These are phyloP conservation scores for Opeltia flavorubescens DNA, from an alignment of 495 filamentous ascomycete genomes.

Conservation along the genomic window DNA sequence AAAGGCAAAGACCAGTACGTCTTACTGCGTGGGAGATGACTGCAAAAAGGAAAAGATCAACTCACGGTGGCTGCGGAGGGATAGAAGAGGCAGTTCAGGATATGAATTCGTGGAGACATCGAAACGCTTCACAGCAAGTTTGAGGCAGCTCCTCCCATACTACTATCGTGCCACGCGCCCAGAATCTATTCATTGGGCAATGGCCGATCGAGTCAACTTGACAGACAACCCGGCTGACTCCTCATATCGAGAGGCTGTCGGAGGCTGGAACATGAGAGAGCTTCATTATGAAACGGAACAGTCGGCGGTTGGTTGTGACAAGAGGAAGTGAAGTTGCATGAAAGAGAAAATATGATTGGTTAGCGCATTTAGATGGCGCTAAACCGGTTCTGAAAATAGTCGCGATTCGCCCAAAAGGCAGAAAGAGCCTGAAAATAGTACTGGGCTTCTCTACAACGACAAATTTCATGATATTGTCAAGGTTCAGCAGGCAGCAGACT, in stretches of 20 bases:
- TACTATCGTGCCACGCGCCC: slow-evolving; percentile 4
- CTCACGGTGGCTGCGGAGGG: neutral
- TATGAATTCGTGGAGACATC: neutral
- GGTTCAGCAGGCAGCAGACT: slow-evolving; percentile 34
- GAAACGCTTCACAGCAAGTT: neutral
- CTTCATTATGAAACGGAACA: neutral
- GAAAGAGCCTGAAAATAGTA: slow-evolving; percentile 5
- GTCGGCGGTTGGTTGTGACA: slow-evolving; percentile 1
- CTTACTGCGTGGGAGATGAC: slow-evolving; percentile 1
- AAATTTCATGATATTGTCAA: slow-evolving; percentile 35
- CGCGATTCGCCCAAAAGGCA: neutral
- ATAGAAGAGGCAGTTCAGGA: neutral
- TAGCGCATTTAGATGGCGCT: slow-evolving; percentile 3
- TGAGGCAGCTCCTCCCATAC: neutral
- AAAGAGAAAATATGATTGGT: slow-evolving; percentile 3
- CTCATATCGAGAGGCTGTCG: slow-evolving; percentile 7
- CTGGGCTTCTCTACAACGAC: slow-evolving; percentile 3
- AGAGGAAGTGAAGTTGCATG: neutral
- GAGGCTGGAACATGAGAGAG: neutral
- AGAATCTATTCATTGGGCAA: slow-evolving; percentile 1
- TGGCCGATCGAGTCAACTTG: neutral
- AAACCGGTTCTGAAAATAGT: slow-evolving; percentile 1
- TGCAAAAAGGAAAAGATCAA: neutral
- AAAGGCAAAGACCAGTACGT: slow-evolving; percentile 1
- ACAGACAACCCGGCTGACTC: neutral